Conservation (phyloP, 257 asterid species). For the Solanum ahanhuiri region DNA sequence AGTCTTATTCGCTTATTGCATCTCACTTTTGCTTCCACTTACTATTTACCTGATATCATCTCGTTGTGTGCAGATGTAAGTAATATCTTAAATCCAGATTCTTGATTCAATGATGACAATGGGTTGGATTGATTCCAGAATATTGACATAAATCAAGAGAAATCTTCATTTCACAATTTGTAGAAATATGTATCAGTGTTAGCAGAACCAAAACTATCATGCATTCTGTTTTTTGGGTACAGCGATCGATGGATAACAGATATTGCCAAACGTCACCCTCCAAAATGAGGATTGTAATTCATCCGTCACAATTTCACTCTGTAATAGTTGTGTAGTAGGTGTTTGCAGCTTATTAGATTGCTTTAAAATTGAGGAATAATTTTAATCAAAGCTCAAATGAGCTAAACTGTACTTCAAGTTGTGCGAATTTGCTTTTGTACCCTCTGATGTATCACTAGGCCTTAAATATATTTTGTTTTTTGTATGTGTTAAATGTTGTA, state of each 20-base stretch:
- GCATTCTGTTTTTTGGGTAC: background rate
- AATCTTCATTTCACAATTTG: conserved; percentile 6
- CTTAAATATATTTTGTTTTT: background rate
- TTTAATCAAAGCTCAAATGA: background rate
- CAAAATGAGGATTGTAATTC: background rate
- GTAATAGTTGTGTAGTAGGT: background rate
- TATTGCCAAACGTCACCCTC: background rate
- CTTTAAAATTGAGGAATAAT: background rate
- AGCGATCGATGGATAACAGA: background rate
- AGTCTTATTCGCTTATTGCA: background rate
- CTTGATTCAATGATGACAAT: background rate
- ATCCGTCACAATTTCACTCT: background rate
- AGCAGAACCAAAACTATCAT: conserved; percentile 3
- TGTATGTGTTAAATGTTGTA: background rate
- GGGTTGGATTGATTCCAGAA: background rate
- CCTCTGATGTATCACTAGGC: background rate
- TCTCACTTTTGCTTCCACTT: background rate
- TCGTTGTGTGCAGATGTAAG: background rate
- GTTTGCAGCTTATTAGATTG: background rate
- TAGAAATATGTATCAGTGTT: conserved; percentile 25
- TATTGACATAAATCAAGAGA: conserved; percentile 1
- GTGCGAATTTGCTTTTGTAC: background rate
- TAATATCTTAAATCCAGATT: background rate
- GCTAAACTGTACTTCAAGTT: background rate
- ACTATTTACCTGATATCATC: background rate